Conservation (phyloP, 495 filamentous ascomycete species). For the Penicillium samsonianum region DNA sequence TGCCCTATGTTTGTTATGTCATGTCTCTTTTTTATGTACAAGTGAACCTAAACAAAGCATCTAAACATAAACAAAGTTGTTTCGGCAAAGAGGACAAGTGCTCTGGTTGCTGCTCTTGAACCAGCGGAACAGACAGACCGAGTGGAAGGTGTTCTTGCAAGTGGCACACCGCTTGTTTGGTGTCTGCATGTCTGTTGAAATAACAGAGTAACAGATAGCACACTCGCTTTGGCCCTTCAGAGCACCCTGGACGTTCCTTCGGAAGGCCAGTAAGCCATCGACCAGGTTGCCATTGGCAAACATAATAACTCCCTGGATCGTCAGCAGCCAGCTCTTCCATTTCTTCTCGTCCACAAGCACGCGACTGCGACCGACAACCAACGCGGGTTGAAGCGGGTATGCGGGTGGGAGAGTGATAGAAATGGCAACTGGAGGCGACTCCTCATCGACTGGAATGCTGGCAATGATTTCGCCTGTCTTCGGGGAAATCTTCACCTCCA, state of each 20-base stretch:
- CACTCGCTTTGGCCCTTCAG: slow-evolving; percentile 94
- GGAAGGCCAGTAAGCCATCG: slow-evolving; percentile 81
- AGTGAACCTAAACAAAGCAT: slow-evolving; percentile 7
- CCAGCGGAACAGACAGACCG: slow-evolving; percentile 88
- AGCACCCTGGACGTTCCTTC: slow-evolving; percentile 78
- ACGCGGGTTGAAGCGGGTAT: slow-evolving; percentile 77
- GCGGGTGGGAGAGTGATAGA: slow-evolving; percentile 72
- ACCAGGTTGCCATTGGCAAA: slow-evolving; percentile 83
- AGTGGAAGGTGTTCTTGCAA: slow-evolving; percentile 93
- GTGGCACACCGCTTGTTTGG: slow-evolving; percentile 90
- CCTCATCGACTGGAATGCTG: slow-evolving; percentile 84
- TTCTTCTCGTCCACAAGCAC: slow-evolving; percentile 86
- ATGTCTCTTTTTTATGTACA: slow-evolving; percentile 25
- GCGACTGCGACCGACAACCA: slow-evolving; percentile 74
- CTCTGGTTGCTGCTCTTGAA: slow-evolving; percentile 89
- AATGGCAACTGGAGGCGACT: slow-evolving; percentile 74
- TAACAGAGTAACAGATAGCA: slow-evolving; percentile 94
- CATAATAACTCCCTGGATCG: slow-evolving; percentile 88
- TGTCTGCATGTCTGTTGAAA: slow-evolving; percentile 80
- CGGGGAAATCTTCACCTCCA: slow-evolving; percentile 70
- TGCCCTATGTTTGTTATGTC: not conserved
- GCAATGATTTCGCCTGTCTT: slow-evolving; percentile 74
- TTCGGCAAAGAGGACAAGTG: slow-evolving; percentile 87
- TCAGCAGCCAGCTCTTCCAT: slow-evolving; percentile 82
- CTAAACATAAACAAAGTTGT: slow-evolving; percentile 70